Evolutionary conservation across 345 rosid species (phyloP).

Genomic region (Cochlearia excelsa): DNA sequence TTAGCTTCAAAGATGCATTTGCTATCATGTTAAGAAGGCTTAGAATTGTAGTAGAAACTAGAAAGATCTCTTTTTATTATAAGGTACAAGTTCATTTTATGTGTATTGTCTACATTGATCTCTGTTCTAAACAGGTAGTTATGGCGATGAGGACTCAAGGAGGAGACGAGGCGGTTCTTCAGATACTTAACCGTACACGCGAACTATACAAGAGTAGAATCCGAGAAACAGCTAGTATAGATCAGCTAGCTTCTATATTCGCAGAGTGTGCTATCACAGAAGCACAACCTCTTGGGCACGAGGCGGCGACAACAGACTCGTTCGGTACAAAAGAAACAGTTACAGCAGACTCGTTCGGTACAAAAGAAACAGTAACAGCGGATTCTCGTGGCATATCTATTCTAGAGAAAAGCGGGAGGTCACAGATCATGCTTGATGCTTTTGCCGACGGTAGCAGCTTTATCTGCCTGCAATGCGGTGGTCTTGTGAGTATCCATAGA

Average conservation of each 20-base stretch:
- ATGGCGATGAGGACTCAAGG: constrained; percentile 69
- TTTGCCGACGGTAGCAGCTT: constrained; percentile 94
- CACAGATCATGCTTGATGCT: constrained; percentile 79
- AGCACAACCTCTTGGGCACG: constrained; percentile 53
- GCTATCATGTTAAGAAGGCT: background rate
- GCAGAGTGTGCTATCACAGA: constrained; percentile 90
- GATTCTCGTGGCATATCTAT: constrained; percentile 62
- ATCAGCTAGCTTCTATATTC: constrained; percentile 83
- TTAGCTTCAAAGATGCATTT: constrained; percentile 6
- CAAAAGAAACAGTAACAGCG: constrained; percentile 24
- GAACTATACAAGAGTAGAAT: constrained; percentile 55
- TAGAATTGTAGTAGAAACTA: background rate
- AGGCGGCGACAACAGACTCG: constrained; percentile 27
- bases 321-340: constrained; percentile 27
- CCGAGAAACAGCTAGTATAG: constrained; percentile 55
- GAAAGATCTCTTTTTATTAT: background rate
- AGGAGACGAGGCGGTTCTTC: constrained; percentile 76
- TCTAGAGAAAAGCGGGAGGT: constrained; percentile 74
- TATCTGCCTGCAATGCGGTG: constrained; percentile 85
- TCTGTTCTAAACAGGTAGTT: constrained; percentile 59
- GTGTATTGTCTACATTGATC: constrained; percentile 14
- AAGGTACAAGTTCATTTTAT: constrained; percentile 20
- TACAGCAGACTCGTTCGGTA: constrained; percentile 17
- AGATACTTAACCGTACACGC: constrained; percentile 64
- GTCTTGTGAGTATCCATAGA: constrained; percentile 81